Evolutionary conservation across 805 yeast species (phyloP).

Genomic region (Kodamaea neixiangensis): DNA sequence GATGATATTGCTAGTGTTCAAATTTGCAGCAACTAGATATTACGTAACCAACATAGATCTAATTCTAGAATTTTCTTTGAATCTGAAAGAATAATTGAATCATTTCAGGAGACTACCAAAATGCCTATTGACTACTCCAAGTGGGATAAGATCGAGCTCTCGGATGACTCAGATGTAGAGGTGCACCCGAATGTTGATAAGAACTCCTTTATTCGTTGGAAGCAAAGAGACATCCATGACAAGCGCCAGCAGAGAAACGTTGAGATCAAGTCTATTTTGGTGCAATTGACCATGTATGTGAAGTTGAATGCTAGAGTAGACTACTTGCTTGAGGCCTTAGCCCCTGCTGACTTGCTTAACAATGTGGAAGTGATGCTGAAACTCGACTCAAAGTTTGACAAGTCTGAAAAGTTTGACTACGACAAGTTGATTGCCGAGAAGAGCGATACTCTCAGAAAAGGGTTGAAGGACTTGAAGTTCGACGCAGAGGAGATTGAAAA

Average conservation of each 20-base stretch:
- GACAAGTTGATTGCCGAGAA: slow-evolving; percentile 34
- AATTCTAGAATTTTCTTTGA: slow-evolving; percentile 1
- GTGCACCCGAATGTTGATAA: slow-evolving; percentile 99
- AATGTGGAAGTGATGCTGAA: slow-evolving; percentile 34
- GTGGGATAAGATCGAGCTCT: slow-evolving; percentile 95
- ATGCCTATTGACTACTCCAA: slow-evolving; percentile 95
- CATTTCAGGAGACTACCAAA: background rate
- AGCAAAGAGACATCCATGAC: slow-evolving; percentile 95
- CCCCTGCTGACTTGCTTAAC: slow-evolving; percentile 40
- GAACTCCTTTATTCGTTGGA: slow-evolving; percentile 89
- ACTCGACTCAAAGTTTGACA: slow-evolving; percentile 56
- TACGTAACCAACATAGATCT: background rate
- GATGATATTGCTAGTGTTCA: no score
- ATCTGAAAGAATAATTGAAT: background rate
- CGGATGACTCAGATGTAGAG: slow-evolving; percentile 96
- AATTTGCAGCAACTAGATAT: background rate
- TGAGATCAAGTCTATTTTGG: slow-evolving; percentile 72
- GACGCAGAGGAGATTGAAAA: slow-evolving; percentile 40
- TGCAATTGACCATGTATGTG: slow-evolving; percentile 79
- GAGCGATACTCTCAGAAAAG: slow-evolving; percentile 48
- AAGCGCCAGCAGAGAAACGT: slow-evolving; percentile 78
- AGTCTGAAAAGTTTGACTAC: slow-evolving; percentile 55
- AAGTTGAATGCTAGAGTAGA: slow-evolving; percentile 76
- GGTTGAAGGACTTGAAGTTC: slow-evolving; percentile 40
- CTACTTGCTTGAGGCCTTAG: slow-evolving; percentile 48